A percentile compares a stretch with the other conserved stretches of the same genome.
phyloP scores from a whole-genome alignment of 495 filamentous ascomycete species.

The Talaromyces stipitatus region DNA sequence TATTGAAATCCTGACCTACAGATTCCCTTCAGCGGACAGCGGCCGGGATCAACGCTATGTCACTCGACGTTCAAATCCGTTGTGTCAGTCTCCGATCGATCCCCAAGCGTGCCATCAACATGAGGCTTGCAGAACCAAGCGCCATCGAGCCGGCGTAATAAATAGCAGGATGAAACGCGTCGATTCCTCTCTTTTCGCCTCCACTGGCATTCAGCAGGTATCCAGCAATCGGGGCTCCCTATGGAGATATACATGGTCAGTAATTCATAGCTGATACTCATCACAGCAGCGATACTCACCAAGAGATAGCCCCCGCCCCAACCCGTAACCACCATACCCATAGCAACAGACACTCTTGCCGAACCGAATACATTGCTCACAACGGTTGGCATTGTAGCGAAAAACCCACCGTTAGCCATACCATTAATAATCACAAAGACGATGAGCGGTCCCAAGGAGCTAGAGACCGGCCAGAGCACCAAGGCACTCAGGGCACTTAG shows the following conservation, averaged over 20 bases:
- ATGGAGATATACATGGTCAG: conserved; percentile 6
- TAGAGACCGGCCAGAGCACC: conserved; percentile 49
- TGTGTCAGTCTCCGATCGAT: background rate
- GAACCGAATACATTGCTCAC: conserved; percentile 51
- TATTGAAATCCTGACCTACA: too few species aligned
- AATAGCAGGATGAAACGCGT: conserved; percentile 49
- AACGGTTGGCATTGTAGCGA: conserved; percentile 53
- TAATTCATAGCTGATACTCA: background rate
- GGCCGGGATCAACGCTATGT: background rate
- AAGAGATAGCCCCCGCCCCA: conserved; percentile 54
- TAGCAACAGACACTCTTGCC: conserved; percentile 44
- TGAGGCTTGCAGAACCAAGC: conserved; percentile 7
- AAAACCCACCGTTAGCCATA: conserved; percentile 49
- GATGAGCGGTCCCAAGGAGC: conserved; percentile 40
- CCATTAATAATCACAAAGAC: conserved; percentile 49
- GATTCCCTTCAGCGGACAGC: too few species aligned
- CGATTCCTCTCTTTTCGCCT: conserved; percentile 32
- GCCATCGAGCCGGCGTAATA: conserved; percentile 46
- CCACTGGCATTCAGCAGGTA: conserved; percentile 48
- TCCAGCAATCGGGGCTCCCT: conserved; percentile 54
- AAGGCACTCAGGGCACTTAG: conserved; percentile 48
- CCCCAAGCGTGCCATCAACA: conserved; percentile 3
- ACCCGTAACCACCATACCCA: conserved; percentile 55
- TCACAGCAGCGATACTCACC: conserved; percentile 19
- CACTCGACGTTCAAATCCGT: background rate